Evolutionary conservation across 108 stramenopile genomes (phyloP).

Genomic region (Nannochloropsis gaditana): DNA sequence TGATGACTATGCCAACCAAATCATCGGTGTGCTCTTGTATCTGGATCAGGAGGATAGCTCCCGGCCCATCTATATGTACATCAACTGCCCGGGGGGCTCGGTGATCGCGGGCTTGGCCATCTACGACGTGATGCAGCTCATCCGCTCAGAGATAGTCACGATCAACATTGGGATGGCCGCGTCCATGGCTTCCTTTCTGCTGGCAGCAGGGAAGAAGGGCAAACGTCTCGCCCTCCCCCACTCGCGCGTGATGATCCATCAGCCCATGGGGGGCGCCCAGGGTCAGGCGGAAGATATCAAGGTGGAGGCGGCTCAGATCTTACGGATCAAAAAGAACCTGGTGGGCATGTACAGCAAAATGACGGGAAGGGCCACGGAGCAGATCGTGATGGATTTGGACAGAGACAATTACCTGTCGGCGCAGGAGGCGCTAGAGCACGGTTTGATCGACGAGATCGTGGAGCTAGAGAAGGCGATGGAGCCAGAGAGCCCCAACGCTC

Average conservation of each 20-base stretch:
- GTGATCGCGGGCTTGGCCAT: slow-evolving; percentile 95
- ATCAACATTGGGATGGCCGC: slow-evolving; percentile 95
- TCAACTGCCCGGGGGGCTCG: slow-evolving; percentile 94
- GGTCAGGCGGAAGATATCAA: slow-evolving; percentile 98
- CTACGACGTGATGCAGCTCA: slow-evolving; percentile 95
- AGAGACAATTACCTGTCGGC: slow-evolving; percentile 97
- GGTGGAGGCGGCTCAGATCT: slow-evolving; percentile 90
- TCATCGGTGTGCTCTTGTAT: slow-evolving; percentile 83
- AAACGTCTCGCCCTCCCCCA: slow-evolving; percentile 77
- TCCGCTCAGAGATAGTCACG: slow-evolving; percentile 74
- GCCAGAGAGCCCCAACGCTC: neutral
- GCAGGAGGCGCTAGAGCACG: slow-evolving; percentile 85
- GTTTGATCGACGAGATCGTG: slow-evolving; percentile 87
- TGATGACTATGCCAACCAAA: slow-evolving; percentile 95
- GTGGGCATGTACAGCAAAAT: slow-evolving; percentile 95
- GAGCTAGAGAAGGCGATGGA: slow-evolving; percentile 56
- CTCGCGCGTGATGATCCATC: slow-evolving; percentile 96
- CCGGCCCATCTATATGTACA: slow-evolving; percentile 97
- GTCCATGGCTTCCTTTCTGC: slow-evolving; percentile 93
- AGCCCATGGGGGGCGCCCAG: slow-evolving; percentile 97
- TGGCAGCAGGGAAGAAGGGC: slow-evolving; percentile 70
- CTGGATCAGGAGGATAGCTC: slow-evolving; percentile 85
- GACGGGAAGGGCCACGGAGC: slow-evolving; percentile 87
- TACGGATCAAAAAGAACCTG: slow-evolving; percentile 93
- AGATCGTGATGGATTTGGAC: slow-evolving; percentile 81